Evolutionary conservation across 2,329 filamentous ascomycete species (phyloP).

Genomic region (Pestalotiopsis sp.): DNA sequence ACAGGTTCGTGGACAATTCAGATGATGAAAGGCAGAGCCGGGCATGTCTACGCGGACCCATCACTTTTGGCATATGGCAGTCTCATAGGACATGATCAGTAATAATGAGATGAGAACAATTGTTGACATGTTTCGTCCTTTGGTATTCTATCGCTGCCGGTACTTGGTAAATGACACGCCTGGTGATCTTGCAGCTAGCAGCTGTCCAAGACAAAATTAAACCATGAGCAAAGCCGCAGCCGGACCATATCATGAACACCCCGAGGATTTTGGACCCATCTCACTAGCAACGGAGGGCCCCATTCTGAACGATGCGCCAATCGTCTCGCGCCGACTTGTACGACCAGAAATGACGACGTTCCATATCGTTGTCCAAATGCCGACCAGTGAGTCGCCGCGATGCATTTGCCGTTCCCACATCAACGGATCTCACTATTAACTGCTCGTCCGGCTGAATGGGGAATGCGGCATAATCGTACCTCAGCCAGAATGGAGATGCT

Average conservation of each 20-base stretch:
- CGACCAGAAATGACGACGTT: slow-evolving; percentile 8
- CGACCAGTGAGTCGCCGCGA: background rate
- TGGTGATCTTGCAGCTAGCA: slow-evolving; percentile 1
- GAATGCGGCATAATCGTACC: slow-evolving; percentile 6
- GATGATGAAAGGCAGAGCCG: background rate
- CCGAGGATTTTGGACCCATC: background rate
- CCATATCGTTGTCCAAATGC: background rate
- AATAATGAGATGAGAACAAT: background rate
- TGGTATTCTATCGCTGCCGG: background rate
- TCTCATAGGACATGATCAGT: background rate
- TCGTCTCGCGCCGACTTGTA: background rate
- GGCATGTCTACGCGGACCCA: too few relatives aligned
- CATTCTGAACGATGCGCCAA: background rate
- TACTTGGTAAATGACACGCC: background rate
- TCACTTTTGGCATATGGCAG: too few relatives aligned
- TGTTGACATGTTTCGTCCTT: background rate
- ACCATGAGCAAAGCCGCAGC: background rate
- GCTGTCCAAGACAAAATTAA: slow-evolving; percentile 1
- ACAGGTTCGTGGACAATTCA: slow-evolving; percentile 1
- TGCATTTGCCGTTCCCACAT: background rate
- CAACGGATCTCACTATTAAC: background rate
- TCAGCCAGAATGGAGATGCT: background rate
- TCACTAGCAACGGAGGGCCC: slow-evolving; percentile 5
- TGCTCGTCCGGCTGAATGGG: background rate
- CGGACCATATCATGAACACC: background rate